Percentiles rank a stretch among this genome's conserved stretches.
These are phyloP conservation scores for Xerocomus nothofagi DNA, from an alignment of 1,284 basidiomycete species.

Conservation along the genomic window DNA sequence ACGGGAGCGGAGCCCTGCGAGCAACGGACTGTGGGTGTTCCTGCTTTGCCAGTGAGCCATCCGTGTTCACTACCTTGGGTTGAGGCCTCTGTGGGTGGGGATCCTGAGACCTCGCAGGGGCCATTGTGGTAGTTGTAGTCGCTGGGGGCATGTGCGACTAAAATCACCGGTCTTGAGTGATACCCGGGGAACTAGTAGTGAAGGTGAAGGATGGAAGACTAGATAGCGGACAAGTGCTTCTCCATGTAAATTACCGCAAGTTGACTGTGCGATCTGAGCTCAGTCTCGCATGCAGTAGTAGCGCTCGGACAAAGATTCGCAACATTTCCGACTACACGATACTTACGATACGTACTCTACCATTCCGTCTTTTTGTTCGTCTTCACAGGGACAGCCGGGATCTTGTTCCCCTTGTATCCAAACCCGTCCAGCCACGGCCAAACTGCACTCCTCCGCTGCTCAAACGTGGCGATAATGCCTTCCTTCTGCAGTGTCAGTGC, in stretches of 20 bases:
- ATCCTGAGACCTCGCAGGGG: conserved; percentile 15
- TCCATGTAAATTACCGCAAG: conserved; percentile 10
- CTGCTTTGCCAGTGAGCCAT: conserved; percentile 15
- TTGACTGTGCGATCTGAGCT: conserved; percentile 11
- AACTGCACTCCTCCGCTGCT: conserved; percentile 66
- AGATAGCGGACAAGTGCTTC: conserved; percentile 2
- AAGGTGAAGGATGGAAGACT: not conserved
- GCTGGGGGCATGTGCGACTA: conserved; percentile 18
- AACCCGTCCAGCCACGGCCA: conserved; percentile 97
- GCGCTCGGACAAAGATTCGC: conserved; percentile 1
- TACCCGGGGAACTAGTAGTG: conserved; percentile 1
- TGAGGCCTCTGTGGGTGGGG: conserved; percentile 15
- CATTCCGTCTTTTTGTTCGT: conserved; percentile 71
- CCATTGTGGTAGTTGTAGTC: conserved; percentile 13
- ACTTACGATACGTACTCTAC: conserved; percentile 44
- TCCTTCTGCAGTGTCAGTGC: conserved; percentile 85
- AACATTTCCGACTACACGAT: conserved; percentile 4
- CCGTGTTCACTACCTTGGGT: conserved; percentile 12
- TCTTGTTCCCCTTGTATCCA: conserved; percentile 79
- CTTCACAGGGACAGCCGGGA: conserved; percentile 52
- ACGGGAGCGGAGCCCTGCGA: conserved; percentile 21
- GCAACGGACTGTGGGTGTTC: conserved; percentile 18
- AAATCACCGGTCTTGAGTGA: conserved; percentile 1
- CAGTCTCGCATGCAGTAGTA: conserved; percentile 21
- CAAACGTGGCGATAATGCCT: conserved; percentile 71